phyloP scores from a whole-genome alignment of 768 basidiomycete genomes.

The Hericium erinaceus region DNA sequence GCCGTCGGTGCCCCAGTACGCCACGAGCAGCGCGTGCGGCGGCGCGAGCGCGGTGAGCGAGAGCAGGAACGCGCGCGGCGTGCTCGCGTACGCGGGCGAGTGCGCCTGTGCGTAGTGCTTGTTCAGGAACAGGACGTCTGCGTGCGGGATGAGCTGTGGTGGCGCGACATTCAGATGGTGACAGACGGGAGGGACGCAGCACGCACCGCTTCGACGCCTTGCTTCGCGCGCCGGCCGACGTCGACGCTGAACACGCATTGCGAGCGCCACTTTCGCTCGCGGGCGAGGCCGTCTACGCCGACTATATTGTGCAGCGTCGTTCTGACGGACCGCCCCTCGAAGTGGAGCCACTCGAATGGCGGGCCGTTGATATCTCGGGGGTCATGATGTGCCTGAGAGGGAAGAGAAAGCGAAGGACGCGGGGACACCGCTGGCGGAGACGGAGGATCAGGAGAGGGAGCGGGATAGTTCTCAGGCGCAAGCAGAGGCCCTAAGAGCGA shows the following conservation, averaged over 20 bases:
- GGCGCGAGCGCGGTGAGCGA: conserved; percentile 60
- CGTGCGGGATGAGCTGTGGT: conserved; percentile 67
- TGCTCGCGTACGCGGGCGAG: conserved; percentile 47
- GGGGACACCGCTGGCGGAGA: conserved; percentile 13
- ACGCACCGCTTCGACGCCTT: conserved; percentile 72
- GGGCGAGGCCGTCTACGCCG: conserved; percentile 73
- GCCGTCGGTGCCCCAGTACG: conserved; percentile 72
- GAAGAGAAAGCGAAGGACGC: conserved; percentile 18
- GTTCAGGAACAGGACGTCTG: conserved; percentile 74
- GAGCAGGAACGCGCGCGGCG: conserved; percentile 69
- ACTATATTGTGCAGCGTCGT: conserved; percentile 72
- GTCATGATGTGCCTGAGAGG: conserved; percentile 14
- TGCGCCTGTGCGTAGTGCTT: conserved; percentile 60
- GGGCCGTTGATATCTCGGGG: conserved; percentile 30
- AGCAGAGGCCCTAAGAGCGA: conserved; percentile 71
- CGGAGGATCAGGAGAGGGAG: conserved; percentile 20
- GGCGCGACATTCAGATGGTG: neutral
- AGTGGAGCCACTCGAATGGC: conserved; percentile 82
- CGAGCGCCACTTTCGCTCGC: conserved; percentile 76
- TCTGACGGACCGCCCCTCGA: conserved; percentile 73
- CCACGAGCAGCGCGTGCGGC: conserved; percentile 71
- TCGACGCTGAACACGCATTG: conserved; percentile 79
- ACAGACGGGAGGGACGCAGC: conserved; percentile 10
- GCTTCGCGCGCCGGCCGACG: conserved; percentile 61
- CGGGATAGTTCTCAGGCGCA: conserved; percentile 69